These are phyloP conservation scores for Apiospora saccharicola DNA, from an alignment of 2,329 filamentous ascomycete species.

Conservation along the genomic window DNA sequence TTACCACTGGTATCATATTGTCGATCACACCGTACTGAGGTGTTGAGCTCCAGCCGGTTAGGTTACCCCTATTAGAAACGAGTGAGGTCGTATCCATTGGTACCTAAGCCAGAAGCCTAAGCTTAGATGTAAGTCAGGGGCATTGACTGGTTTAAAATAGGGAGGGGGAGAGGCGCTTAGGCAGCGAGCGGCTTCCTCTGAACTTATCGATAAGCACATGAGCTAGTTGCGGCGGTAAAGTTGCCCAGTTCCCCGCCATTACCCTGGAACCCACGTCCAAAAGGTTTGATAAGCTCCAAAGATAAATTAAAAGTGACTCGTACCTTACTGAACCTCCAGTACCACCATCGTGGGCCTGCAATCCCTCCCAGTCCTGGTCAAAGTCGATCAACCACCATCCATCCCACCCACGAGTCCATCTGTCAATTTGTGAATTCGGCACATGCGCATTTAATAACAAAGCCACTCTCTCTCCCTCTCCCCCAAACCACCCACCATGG, in stretches of 20 bases:
- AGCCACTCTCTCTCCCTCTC: neutral
- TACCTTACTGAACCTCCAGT: slow-evolving; percentile 6
- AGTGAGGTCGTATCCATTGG: neutral
- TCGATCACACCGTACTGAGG: neutral
- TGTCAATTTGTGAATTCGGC: neutral
- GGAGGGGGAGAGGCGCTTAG: neutral
- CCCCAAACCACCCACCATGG: slow-evolving; percentile 18
- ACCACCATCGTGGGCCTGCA: slow-evolving; percentile 3
- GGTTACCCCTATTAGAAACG: neutral
- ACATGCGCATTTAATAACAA: slow-evolving; percentile 2
- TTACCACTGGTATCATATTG: neutral
- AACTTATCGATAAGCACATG: slow-evolving; percentile 7
- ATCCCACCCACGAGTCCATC: slow-evolving; percentile 8
- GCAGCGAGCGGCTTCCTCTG: neutral
- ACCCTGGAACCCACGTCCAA: slow-evolving; percentile 4
- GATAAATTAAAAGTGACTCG: slow-evolving; percentile 15
- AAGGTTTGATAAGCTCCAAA: slow-evolving; percentile 15
- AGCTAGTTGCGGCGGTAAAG: neutral
- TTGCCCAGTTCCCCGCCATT: slow-evolving; percentile 8
- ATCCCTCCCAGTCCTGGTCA: slow-evolving; percentile 12
- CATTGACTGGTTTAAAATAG: neutral
- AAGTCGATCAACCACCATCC: slow-evolving; percentile 10
- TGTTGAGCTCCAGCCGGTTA: neutral
- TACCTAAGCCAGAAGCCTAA: neutral
- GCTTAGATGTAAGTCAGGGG: too few relatives aligned